Base-by-base conservation (phyloP, 495 filamentous ascomycete species). In the Lepraria neglecta region DNA sequence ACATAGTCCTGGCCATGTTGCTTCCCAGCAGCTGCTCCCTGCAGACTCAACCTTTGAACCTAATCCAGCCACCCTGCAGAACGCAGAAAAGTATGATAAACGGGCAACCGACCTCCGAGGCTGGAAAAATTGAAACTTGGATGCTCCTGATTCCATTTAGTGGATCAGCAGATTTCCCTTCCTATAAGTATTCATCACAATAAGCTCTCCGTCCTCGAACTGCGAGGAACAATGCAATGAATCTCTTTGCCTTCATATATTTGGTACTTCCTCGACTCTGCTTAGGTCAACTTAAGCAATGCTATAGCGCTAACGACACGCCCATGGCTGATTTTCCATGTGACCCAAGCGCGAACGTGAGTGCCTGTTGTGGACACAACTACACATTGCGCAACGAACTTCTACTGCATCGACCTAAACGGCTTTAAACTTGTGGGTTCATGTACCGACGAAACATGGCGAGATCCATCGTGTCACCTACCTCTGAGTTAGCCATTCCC, bases 381-480 rank as follows among this genome's bases (percentile, higher is more conserved):
- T 60, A 12, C 17, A 60, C 31, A 52, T 1, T 60, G 58, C 19
- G 2, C 38, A 15, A 43, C 35, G 4, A 51, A 40, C 10, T 31
- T 52, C 43, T 60, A 60, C 31, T 60, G 58, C 27, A 27, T 2
- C 0, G 6, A 6, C 15, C 0, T 9, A 6, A 28, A n/a, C 27
- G 43, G 21, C 4, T 1, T 12, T 31, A n/a, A 47, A 19, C 4
- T 10, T 12, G 24, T 59, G 28, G 46, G 58, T 9, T 40, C 46
- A 14, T 60, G 58, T 51, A 60, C 58, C 19, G 46, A 60, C 42
- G 0, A 28, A 42, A 42, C 46, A 44, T 60, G 58, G 58, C 30
- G n/a, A 3, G n/a, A 52, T 30, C 33, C 46, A 27, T 45, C 45
- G n/a, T 52, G 58, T n/a, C 58, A 31, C 3, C 24, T 60, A 30